These are phyloP conservation scores for Rheum nobile DNA, from an alignment of 148 eudicot genomes.

Conservation along the genomic window DNA sequence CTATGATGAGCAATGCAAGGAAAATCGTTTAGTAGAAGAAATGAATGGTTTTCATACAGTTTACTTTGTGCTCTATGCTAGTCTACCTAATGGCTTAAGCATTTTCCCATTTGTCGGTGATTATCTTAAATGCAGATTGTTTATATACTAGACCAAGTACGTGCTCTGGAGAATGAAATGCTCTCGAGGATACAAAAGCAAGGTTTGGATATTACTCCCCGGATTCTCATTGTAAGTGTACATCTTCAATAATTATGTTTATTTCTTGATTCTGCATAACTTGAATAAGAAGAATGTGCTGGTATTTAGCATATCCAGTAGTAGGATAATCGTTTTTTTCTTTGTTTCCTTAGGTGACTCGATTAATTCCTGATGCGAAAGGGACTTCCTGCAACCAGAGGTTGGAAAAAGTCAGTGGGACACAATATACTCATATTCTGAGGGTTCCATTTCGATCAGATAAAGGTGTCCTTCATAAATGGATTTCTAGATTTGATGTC, in stretches of 20 bases:
- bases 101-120: not conserved
- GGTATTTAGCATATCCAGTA: not conserved
- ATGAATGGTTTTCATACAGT: not conserved
- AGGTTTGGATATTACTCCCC: conserved; percentile 69
- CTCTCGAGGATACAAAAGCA: conserved; percentile 53
- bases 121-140: conserved; percentile 41
- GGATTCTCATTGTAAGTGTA: conserved; percentile 67
- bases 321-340: not conserved
- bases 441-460: conserved; percentile 89
- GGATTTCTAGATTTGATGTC: conserved; percentile 96
- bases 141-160: conserved; percentile 95
- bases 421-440: conserved; percentile 66
- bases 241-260: not conserved
- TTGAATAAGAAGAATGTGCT: not conserved
- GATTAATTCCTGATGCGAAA: conserved; percentile 88
- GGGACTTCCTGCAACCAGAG: conserved; percentile 96
- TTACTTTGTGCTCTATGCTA: not conserved
- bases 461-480: conserved; percentile 73
- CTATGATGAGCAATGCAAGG: not conserved
- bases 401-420: conserved; percentile 76
- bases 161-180: conserved; percentile 92
- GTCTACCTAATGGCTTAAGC: not conserved
- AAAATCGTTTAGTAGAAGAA: not conserved
- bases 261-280: not conserved
- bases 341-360: conserved; percentile 47